phyloP scores from a whole-genome alignment of 1,284 basidiomycete genomes.

The Sphagnurus paluster region DNA sequence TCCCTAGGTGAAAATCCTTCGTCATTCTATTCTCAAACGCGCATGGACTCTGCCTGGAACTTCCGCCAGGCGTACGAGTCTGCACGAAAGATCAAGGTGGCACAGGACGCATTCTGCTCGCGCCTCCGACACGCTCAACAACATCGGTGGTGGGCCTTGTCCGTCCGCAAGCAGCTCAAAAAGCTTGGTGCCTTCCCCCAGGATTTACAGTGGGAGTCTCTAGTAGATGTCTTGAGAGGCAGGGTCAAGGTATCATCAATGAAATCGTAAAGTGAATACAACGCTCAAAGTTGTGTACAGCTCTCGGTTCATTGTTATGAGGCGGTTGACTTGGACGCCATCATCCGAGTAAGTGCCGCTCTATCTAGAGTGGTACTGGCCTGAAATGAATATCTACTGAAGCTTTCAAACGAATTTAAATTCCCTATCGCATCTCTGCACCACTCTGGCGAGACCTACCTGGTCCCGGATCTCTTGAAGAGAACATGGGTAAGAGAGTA shows the following conservation, averaged over 20 bases:
- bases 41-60: conserved; percentile 66
- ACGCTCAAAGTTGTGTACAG: conserved; percentile 30
- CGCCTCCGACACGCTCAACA: conserved; percentile 49
- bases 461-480: conserved; percentile 75
- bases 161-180: conserved; percentile 19
- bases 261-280: not conserved
- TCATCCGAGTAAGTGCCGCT: conserved; percentile 57
- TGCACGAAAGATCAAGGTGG: conserved; percentile 72
- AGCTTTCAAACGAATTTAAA: conserved; percentile 80
- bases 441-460: conserved; percentile 79
- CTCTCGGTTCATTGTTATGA: conserved; percentile 82
- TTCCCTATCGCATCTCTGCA: conserved; percentile 78
- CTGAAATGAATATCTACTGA: conserved; percentile 8
- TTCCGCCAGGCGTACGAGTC: conserved; percentile 67
- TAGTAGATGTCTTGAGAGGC: conserved; percentile 88
- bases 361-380: not conserved
- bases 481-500: conserved; percentile 55
- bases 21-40: conserved; percentile 38
- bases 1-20: conserved; percentile 23
- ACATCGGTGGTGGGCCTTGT: conserved; percentile 8
- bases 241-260: conserved; percentile 56
- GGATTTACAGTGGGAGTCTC: conserved; percentile 77
- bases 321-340: conserved; percentile 76
- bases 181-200: conserved; percentile 70
- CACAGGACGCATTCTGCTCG: conserved; percentile 73